Evolutionary conservation across 129 eudicot genomes (phyloP), one percentile per base, ranked within the genome.

Genomic region (Chrysanthemum lavandulifolium): DNA sequence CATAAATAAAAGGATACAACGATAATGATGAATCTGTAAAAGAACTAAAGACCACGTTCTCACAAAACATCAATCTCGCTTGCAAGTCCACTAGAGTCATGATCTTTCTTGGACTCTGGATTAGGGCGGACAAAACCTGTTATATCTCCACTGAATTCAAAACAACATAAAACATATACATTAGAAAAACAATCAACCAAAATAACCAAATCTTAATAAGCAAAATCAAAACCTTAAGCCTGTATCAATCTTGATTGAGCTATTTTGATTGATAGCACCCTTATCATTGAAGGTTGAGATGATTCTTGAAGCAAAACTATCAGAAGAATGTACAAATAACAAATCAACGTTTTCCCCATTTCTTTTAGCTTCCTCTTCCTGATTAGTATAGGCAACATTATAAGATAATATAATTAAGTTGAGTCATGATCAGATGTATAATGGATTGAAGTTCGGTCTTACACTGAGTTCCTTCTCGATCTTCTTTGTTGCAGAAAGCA

Each of bases 291-390:
- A 33, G 2, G 57, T 9, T 14, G 67, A 52, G 51, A 45, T 47
- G 19, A 73, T 78, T 23, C 13, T n/a, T 6, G 25, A 68, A 62
- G 77, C 81, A 6, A 81, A 50, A 51, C 23, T 18, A 9, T 61
- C 79, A 15, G 84, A 76, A 12, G 14, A 48, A 21, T 69, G 40
- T 56, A 77, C 56, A 67, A 86, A 86, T 67, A 88, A 54, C 21
- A 61, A 36, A 76, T 83, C 82, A n/a, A 12, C 31, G 15, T 66
- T 58, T 14, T 16, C 74, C 10, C 54, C 23, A 70, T 86, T 88
- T 61, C 96, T 77, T 25, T 23, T 59, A 0, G 63, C 77, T 73
- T 89, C 89, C 3, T 75, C 58, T 9, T 54, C 91, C 91, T 89
- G 73, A 36, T 21, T 47, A 60, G 73, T 1, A 40, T 36, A 14